Conservation (phyloP, 257 asterid genomes). For the Voacanga thouarsii region DNA sequence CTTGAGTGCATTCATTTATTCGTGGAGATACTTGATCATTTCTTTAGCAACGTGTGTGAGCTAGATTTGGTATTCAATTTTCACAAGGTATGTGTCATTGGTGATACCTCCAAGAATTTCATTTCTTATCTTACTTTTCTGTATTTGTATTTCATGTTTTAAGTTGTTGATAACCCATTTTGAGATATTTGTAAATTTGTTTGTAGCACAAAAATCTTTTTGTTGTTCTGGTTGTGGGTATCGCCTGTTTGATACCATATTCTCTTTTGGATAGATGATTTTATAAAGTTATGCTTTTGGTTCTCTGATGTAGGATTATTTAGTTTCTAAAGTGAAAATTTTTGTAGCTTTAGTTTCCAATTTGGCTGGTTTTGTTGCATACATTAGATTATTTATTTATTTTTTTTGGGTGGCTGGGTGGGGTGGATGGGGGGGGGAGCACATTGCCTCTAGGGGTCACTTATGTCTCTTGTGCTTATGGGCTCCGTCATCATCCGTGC, state of each 20-base stretch:
- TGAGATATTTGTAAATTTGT: background rate
- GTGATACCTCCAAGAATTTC: slow-evolving; percentile 1
- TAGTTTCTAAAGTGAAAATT: background rate
- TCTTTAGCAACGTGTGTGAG: slow-evolving; percentile 97
- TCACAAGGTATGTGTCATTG: slow-evolving; percentile 65
- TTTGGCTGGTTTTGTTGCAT: background rate
- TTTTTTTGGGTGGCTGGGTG: background rate
- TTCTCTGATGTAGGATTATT: background rate
- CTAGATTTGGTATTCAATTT: slow-evolving; percentile 92
- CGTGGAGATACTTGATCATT: slow-evolving; percentile 96
- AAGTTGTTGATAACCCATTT: background rate
- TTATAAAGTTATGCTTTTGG: background rate
- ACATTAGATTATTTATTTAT: background rate
- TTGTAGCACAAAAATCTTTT: background rate
- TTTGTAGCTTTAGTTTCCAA: background rate
- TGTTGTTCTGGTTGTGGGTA: background rate
- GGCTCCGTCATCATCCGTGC: background rate
- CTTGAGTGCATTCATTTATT: slow-evolving; percentile 90
- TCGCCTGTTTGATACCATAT: background rate
- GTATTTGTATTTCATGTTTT: background rate
- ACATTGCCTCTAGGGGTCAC: no score
- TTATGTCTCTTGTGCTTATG: background rate
- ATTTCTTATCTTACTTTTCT: background rate
- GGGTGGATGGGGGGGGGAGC: no score
- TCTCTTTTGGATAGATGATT: background rate